Base-by-base conservation (phyloP, 2,329 filamentous ascomycete genomes). In the Trichoderma sp. region DNA sequence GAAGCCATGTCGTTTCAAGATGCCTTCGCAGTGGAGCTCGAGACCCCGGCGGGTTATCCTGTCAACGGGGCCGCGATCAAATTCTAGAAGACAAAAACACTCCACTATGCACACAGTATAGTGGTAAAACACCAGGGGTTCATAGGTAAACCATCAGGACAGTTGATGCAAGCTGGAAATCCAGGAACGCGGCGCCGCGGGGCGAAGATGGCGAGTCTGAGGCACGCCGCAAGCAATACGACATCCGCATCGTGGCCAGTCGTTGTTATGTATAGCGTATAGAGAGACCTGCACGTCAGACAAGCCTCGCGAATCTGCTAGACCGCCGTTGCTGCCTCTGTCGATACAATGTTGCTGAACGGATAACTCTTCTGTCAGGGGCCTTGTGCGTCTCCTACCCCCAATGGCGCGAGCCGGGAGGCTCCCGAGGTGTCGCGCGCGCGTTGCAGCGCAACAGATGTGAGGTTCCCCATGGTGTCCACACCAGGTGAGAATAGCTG, bases 1-100 rank as follows among this genome's bases (percentile, higher is more conserved):
- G 71, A 67, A 68, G 68, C 69, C 69, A 68, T 68, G 55, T 52
- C 66, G 70, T 71, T 71, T 71, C 70, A 69, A 69, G 62, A 51
- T 67, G 55, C 57, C 60, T 60, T 60, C 52, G 55, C 39, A 66
- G 62, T 67, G 66, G 66, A 66, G 65, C 67, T 64, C 44, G n/a
- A 62, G 66, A 61, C 63, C 67, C 56, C 47, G 47, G 65, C 63
- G 58, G 52, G 56, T 66, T 56, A 63, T 61, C 15, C 50, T 60
- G 62, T 57, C 62, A 64, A 57, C 24, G 55, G 55, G 45, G 19
- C 39, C 45, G 34, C 43, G 61, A 64, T 28, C 43, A 17, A 63
- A 55, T 54, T 63, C 60, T 63, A 55, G 60, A 63, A 63, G 41
- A 39, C 54, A 47, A 41, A 55, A 50, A 28, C 21, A 57, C 44